Evolutionary conservation across 2,329 filamentous ascomycete genomes (phyloP).

Genomic region (Didymella pomorum): DNA sequence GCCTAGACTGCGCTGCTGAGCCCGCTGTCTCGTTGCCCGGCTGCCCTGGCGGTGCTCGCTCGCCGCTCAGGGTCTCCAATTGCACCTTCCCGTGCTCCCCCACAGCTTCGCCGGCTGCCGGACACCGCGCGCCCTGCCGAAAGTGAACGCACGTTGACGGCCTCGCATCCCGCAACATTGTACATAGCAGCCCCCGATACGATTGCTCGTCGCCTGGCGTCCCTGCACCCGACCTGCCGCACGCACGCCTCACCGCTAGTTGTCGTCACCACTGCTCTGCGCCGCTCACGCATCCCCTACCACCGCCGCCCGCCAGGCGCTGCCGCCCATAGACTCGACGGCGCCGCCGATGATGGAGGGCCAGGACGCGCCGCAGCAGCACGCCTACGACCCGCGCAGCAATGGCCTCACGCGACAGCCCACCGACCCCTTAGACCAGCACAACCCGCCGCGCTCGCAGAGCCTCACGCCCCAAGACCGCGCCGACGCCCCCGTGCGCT

Average conservation of each 20-base stretch:
- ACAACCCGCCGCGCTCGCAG: conserved; percentile 26
- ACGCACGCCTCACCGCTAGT: conserved; percentile 4
- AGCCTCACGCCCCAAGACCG: conserved; percentile 36
- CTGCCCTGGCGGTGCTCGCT: conserved; percentile 38
- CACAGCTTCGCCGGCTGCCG: conserved; percentile 13
- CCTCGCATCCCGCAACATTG: background rate
- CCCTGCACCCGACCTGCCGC: background rate
- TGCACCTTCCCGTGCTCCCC: conserved; percentile 1
- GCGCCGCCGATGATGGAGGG: conserved; percentile 47
- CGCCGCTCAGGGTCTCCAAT: conserved; percentile 31
- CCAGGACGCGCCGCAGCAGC: conserved; percentile 37
- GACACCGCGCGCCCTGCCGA: background rate
- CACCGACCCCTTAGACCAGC: conserved; percentile 40
- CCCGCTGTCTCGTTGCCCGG: conserved; percentile 3
- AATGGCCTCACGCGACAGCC: conserved; percentile 43
- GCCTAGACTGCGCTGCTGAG: conserved; percentile 6
- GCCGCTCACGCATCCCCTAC: conserved; percentile 10
- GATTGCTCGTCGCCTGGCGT: background rate
- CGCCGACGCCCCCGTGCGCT: conserved; percentile 34
- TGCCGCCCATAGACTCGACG: conserved; percentile 42
- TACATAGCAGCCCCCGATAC: conserved; percentile 1
- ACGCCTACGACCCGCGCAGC: conserved; percentile 42
- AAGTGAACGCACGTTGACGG: conserved; percentile 3
- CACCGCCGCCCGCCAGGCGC: conserved; percentile 13
- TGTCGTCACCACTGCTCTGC: conserved; percentile 9